Evolutionary conservation across 768 basidiomycete species (phyloP), one percentile per base, ranked within the genome.

Genomic region (Boletus patriciae): DNA sequence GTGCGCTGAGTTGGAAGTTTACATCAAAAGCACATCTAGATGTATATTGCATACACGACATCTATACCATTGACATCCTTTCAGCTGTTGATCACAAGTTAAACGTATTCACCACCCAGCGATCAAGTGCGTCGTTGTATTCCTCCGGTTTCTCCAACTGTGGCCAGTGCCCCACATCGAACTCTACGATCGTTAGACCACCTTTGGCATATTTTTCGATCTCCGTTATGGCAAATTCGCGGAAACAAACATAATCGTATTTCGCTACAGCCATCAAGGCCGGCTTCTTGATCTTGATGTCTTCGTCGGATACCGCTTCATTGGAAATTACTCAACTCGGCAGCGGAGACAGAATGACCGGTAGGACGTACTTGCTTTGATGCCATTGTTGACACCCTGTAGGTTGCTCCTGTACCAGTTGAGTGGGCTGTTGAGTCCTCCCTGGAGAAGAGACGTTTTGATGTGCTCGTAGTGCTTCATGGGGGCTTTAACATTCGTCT

Each of bases 111-210:
- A 43, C 46, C 33, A 67, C 56, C 76, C 76, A 78, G n/a, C 54
- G 60, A 31, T 69, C 57, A 36, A 78, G 69, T n/a, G 66, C 70
- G 7, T 59, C 54, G 44, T 77, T 79, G 33, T 77, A 60, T 40
- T 68, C 65, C 21, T 73, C 70, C 0, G 73, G 63, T 27, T 61
- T 65, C 48, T 74, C 73, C 58, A 78, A 51, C 4, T 68, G 67
- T 10, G 68, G 59, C 74, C 76, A 80, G 52, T 80, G 78, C 2
- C 72, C 74, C 3, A 67, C 61, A 33, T 76, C 72, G 29, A 75
- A 73, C 49, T 72, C 73, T 50, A 58, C 66, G 9, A 70, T 55
- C 11, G 72, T 73, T 44, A 70, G 46, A 29, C 66, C 62, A 43
- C 66, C 67, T 36, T 58, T 57, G 9, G 70, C 68, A 54, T 68